Base-by-base conservation (phyloP, 2,329 filamentous ascomycete species). In the Ophiostoma ulmi region DNA sequence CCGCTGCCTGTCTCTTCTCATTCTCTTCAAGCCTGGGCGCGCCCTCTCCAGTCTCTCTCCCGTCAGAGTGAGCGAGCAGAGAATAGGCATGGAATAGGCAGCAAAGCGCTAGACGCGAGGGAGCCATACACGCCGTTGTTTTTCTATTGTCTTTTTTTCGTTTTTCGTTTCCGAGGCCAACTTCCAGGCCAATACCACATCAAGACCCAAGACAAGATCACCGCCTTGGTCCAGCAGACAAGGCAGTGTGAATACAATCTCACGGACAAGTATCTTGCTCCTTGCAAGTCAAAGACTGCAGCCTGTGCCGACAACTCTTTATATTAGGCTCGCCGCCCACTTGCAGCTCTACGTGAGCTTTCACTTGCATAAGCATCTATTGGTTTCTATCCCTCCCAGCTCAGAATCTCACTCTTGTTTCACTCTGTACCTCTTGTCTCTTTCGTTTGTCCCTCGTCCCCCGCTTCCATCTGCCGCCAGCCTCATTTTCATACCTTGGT, bases 271-370 rank as follows among this genome's bases (percentile, higher is more conserved):
- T 20, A 48, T 48, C 44, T 6, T 48, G 4, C 44, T 48, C 17
- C 20, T 48, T 31, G 31, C 17, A 20, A 31, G 52, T 22, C 52
- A 44, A 17, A 44, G 39, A 44, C 17, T 58, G 52, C 52, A 58
- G 31, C 44, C 7, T 48, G 14, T 58, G 11, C 26, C 52, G 8
- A n/a, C 52, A 26, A 58, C 52, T n/a, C 5, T 2, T 13, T 58
- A 58, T 58, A 58, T 58, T 58, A 58, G n/a, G 52, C 52, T 58
- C 52, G 22, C 10, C 52, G n/a, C 52, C 52, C 52, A 58, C 52
- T 26, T 58, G 52, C 52, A 26, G 8, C 52, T 58, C 22, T 58
- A 10, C 22, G 5, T 58, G 44, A n/a, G 5, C 8, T 20, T 20
- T 17, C 44, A 48, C 14, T 48, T 20, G 44, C n/a, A 48, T 48